phyloP scores from a whole-genome alignment of 257 asterid species.

The Verbena officinalis region DNA sequence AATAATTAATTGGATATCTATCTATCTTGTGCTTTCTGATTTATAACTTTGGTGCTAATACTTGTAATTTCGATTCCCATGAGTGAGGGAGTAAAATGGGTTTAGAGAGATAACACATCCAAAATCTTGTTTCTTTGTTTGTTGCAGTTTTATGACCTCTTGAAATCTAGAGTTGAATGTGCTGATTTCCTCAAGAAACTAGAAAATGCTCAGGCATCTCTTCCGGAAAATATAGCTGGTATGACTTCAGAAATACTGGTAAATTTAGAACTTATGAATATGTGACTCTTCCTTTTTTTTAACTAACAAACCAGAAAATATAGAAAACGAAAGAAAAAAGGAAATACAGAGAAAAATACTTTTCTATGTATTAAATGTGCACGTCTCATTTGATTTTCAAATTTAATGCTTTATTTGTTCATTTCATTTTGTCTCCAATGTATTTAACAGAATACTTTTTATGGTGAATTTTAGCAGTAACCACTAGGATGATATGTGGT shows the following conservation, averaged over 20 bases:
- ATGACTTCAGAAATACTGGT: conserved; percentile 19
- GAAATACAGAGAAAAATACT: background rate
- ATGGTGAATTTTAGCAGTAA: conserved; percentile 12
- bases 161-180: conserved; percentile 86
- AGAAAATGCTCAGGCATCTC: conserved; percentile 73
- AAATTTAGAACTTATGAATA: no score
- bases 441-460: conserved; percentile 6
- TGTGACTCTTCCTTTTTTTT: no score
- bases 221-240: conserved; percentile 66
- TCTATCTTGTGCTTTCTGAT: conserved; percentile 18
- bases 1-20: conserved; percentile 5
- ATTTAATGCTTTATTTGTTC: background rate
- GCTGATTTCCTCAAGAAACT: conserved; percentile 90
- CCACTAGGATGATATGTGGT: background rate
- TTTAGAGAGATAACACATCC: conserved; percentile 17
- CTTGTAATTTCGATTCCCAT: conserved; percentile 8
- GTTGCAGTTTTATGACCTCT: conserved; percentile 77
- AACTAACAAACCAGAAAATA: no score
- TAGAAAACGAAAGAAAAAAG: background rate
- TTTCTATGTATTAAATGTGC: background rate
- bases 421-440: conserved; percentile 18
- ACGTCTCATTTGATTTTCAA: conserved; percentile 11
- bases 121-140: conserved; percentile 25
- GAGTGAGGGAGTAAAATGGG: conserved; percentile 9
- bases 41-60: conserved; percentile 14